Evolutionary conservation across 2,329 filamentous ascomycete species (phyloP), one percentile per base, ranked within the genome.

Genomic region (Amylocarpus encephaloides): DNA sequence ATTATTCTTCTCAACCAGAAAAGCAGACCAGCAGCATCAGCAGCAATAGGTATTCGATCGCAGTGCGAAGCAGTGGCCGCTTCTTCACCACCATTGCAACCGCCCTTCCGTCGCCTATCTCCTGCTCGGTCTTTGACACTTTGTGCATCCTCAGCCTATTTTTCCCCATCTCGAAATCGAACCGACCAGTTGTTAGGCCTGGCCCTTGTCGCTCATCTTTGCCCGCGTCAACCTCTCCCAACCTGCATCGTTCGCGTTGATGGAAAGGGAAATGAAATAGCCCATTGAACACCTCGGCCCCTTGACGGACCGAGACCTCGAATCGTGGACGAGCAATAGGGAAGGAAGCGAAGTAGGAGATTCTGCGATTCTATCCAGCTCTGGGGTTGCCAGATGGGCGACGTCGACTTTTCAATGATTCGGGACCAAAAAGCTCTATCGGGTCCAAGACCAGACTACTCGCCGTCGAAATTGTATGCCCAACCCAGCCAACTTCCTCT

Each of bases 391-490:
- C 55, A 50, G 53, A 46, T 49, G 53, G 54, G 50, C 41, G 36
- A 46, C 22, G 22, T 26, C 7, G 46, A 16, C 32, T 39, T 38
- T 52, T 55, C 58, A 55, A 78, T 79, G 76, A 71, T 73, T 68
- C 72, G 71, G 67, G 74, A 80, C 68, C 72, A 75, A 69, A 74
- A 71, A 67, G 70, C 72, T 68, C 74, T 77, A 69, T 75, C 76
- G 75, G 78, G 77, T 72, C 73, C 76, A 66, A 73, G 75, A 74
- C 75, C 77, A 70, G 73, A 75, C 68, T 73, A 76, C 64, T 78
- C 78, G 57, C 73, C 78, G 50, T 73, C 73, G 65, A 76, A 74
- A 68, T 63, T 67, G 79, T 81, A 72, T 69, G 75, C 65, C 52
- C 58, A 54, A 50, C 41, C 35, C 29, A 30, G 18, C 29, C 47